Conservation (phyloP, 768 basidiomycete species). For the Agaricus blazei region DNA sequence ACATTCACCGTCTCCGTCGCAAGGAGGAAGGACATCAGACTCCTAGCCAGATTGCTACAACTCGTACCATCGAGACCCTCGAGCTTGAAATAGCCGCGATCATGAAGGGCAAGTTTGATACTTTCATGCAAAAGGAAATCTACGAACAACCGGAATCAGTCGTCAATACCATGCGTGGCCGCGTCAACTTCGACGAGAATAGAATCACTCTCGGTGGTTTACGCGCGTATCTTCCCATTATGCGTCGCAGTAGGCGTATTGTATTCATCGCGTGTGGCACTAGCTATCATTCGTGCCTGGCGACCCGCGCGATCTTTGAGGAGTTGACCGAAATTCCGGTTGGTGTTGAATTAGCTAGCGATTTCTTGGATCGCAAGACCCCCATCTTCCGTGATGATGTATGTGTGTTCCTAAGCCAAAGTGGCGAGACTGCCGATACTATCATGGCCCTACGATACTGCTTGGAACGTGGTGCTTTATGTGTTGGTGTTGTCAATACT, state of each 20-base stretch:
- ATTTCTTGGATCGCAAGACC: conserved; percentile 98
- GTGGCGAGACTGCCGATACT: conserved; percentile 98
- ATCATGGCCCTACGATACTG: conserved; percentile 96
- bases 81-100: conserved; percentile 99
- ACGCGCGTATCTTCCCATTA: conserved; percentile 91
- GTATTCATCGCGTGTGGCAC: conserved; percentile 99
- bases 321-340: conserved; percentile 99
- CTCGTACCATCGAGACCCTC: conserved; percentile 94
- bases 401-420: conserved; percentile 94
- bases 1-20: conserved; percentile 96
- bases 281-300: conserved; percentile 94
- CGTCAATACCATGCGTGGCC: conserved; percentile 99
- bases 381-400: conserved; percentile 99
- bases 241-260: conserved; percentile 89
- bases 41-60: conserved; percentile 58
- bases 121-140: conserved; percentile 99
- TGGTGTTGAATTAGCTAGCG: conserved; percentile 93
- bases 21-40: conserved; percentile 67
- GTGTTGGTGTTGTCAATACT: conserved; percentile 96
- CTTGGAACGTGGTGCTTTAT: conserved; percentile 92
- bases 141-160: conserved; percentile 99
- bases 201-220: conserved; percentile 92
- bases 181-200: conserved; percentile 95
- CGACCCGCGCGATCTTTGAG: conserved; percentile 96
- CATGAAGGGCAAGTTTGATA: conserved; percentile 99